These are phyloP conservation scores for Cynara cardunculus DNA, from an alignment of 129 eudicot genomes.

Conservation along the genomic window DNA sequence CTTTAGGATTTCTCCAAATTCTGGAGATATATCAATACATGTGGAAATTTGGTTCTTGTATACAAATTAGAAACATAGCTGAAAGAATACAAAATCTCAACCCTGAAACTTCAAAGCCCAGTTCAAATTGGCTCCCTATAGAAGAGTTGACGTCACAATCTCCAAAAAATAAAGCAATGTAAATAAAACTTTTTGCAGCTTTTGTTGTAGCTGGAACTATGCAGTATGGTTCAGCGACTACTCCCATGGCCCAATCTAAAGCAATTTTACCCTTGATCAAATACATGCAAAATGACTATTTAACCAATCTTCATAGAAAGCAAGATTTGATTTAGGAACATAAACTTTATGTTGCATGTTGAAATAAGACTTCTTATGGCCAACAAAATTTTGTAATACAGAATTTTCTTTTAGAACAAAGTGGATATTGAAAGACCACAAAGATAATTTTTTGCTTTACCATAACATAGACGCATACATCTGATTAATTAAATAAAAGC, in stretches of 20 bases:
- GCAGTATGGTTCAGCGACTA: not conserved
- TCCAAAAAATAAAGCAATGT: not conserved
- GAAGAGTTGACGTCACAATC: not conserved
- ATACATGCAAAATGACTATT: not conserved
- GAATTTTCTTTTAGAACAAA: not conserved
- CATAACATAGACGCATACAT: not conserved
- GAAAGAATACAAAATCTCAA: not conserved
- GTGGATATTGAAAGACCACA: not conserved
- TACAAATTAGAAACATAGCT: not conserved
- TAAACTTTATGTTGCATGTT: not conserved
- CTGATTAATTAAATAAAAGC: not conserved
- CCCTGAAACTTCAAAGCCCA: not conserved
- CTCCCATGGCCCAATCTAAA: not conserved
- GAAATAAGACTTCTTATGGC: not conserved
- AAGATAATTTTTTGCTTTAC: not conserved
- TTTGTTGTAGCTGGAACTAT: not conserved
- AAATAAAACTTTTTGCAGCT: not conserved
- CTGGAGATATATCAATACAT: not conserved
- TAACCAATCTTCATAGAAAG: not conserved
- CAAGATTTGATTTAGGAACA: not conserved
- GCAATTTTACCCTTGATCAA: not conserved
- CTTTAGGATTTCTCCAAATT: constrained; percentile 13
- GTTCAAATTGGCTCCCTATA: not conserved
- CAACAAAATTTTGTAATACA: not conserved
- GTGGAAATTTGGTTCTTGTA: not conserved